Evolutionary conservation across 805 yeast species (phyloP).

Genomic region (Nadsonia fulvescens): DNA sequence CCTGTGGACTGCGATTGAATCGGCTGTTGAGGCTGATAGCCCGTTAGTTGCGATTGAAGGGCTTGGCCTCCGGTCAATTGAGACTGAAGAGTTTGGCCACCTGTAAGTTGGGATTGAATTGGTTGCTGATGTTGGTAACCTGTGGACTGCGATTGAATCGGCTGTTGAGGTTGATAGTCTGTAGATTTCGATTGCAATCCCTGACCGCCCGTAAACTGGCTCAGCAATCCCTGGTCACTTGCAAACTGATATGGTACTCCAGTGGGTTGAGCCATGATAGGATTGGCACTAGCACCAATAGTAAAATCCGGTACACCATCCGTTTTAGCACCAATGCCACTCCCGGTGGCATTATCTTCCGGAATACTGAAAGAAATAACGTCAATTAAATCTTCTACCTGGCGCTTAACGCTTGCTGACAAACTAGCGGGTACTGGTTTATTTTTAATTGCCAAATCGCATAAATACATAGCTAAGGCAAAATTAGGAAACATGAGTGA

Average conservation of each 20-base stretch:
- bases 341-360: constrained; percentile 22
- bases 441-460: constrained; percentile 61
- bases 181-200: constrained; percentile 8
- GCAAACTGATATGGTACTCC: too few relatives aligned
- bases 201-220: too few relatives aligned
- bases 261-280: too few relatives aligned
- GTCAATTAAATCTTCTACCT: constrained; percentile 78
- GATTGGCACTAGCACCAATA: too few relatives aligned
- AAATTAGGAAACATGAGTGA: constrained; percentile 81
- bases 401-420: constrained; percentile 59
- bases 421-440: constrained; percentile 56
- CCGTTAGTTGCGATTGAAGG: constrained; percentile 9
- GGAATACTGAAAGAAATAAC: constrained; percentile 68
- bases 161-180: constrained; percentile 6
- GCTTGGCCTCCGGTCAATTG: constrained; percentile 13
- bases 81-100: constrained; percentile 10
- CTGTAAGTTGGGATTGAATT: constrained; percentile 12
- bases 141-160: constrained; percentile 21
- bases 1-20: constrained; percentile 22
- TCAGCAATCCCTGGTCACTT: too few relatives aligned
- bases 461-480: constrained; percentile 77
- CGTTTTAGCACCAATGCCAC: neutral
- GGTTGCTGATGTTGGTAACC: constrained; percentile 9
- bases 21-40: constrained; percentile 21
- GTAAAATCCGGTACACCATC: too few relatives aligned